Evolutionary conservation across 2,329 filamentous ascomycete species (phyloP).

Genomic region (Aspergillus vadensis): DNA sequence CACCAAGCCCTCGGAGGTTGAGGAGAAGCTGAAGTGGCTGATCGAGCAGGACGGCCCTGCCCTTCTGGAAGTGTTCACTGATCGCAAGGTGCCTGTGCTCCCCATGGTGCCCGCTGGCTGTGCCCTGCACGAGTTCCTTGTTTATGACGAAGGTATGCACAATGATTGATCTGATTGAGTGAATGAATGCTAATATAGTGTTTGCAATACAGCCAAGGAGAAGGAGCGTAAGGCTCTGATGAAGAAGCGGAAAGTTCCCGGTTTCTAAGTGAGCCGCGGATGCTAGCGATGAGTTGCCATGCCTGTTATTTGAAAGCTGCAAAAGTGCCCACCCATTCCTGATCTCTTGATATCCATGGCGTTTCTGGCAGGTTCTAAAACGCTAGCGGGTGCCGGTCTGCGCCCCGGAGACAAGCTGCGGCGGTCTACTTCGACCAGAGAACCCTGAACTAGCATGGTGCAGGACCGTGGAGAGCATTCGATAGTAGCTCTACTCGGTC

Average conservation of each 20-base stretch:
- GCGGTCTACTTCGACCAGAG: neutral
- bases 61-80: conserved; percentile 86
- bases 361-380: conserved; percentile 42
- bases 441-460: neutral
- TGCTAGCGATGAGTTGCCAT: conserved; percentile 24
- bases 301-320: conserved; percentile 23
- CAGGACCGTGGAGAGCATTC: neutral
- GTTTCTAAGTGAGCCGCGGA: conserved; percentile 24
- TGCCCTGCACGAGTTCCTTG: conserved; percentile 88
- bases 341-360: conserved; percentile 47
- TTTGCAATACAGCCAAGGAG: conserved; percentile 60
- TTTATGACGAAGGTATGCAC: conserved; percentile 74
- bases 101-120: conserved; percentile 93
- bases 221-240: conserved; percentile 67
- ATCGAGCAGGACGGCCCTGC: conserved; percentile 89
- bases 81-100: conserved; percentile 78
- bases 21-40: conserved; percentile 81
- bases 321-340: conserved; percentile 30
- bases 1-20: conserved; percentile 73
- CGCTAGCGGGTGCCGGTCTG: conserved; percentile 29
- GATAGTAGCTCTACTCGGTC: neutral
- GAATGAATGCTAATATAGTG: conserved; percentile 14
- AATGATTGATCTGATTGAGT: neutral
- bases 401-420: conserved; percentile 12
- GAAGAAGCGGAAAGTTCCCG: conserved; percentile 57